A percentile compares a stretch with the other conserved stretches of the same genome.
phyloP scores from a whole-genome alignment of 768 basidiomycete species.

The Amanita rimosa region DNA sequence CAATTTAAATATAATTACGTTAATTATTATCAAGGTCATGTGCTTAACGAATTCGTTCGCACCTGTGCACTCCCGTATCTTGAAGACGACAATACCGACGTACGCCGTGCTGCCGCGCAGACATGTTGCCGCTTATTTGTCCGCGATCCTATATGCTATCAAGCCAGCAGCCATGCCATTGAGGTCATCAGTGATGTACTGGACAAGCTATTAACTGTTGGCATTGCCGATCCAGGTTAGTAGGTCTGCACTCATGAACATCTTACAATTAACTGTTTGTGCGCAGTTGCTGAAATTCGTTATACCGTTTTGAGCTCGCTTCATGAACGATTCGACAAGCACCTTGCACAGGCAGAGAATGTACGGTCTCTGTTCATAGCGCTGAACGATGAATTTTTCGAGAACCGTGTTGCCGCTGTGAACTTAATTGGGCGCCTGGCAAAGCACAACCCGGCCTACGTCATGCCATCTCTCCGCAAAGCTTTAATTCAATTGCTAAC shows the following conservation, averaged over 20 bases:
- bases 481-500: slow-evolving; percentile 93
- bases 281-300: slow-evolving; percentile 66
- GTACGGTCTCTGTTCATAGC: slow-evolving; percentile 97
- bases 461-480: slow-evolving; percentile 95
- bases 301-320: slow-evolving; percentile 78
- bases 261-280: neutral
- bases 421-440: slow-evolving; percentile 87
- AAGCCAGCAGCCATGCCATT: slow-evolving; percentile 91
- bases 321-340: slow-evolving; percentile 91
- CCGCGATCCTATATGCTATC: slow-evolving; percentile 91
- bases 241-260: neutral
- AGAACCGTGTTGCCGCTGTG: slow-evolving; percentile 88
- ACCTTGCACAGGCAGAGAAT: slow-evolving; percentile 95
- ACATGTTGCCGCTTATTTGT: slow-evolving; percentile 91
- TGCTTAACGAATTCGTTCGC: slow-evolving; percentile 92
- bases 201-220: slow-evolving; percentile 90
- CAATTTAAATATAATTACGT: neutral
- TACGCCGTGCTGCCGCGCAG: slow-evolving; percentile 80
- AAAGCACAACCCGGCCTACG: slow-evolving; percentile 94
- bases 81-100: slow-evolving; percentile 83
- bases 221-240: slow-evolving; percentile 90
- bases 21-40: slow-evolving; percentile 49
- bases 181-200: slow-evolving; percentile 98
- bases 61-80: slow-evolving; percentile 86
- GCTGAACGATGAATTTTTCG: slow-evolving; percentile 92